These are phyloP conservation scores for Tricholoma matsutake DNA, from an alignment of 768 basidiomycete species.

Conservation along the genomic window DNA sequence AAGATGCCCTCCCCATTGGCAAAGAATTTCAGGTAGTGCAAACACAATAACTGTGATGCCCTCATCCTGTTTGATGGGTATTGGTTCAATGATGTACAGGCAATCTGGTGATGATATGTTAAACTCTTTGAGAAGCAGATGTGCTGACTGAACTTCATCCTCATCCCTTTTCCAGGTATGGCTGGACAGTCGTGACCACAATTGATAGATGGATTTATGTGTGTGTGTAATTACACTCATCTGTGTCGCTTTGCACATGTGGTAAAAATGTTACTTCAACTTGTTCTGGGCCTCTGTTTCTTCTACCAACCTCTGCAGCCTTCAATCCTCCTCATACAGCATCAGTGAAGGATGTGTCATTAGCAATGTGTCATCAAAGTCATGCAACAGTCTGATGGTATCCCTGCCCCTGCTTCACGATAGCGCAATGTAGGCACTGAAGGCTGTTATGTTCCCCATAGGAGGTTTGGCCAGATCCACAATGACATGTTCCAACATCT, in stretches of 20 bases:
- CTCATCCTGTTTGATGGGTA: background rate
- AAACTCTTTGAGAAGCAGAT: background rate
- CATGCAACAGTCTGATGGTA: slow-evolving; percentile 28
- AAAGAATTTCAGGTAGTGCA: slow-evolving; percentile 20
- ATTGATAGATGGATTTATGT: background rate
- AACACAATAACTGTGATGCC: slow-evolving; percentile 25
- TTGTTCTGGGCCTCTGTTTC: too few relatives aligned
- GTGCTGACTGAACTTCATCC: background rate
- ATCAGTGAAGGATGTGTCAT: slow-evolving; percentile 16
- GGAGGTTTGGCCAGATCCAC: slow-evolving; percentile 34
- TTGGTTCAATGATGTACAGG: background rate
- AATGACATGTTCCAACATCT: slow-evolving; percentile 31
- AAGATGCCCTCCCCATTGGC: slow-evolving; percentile 18
- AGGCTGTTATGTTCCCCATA: slow-evolving; percentile 19
- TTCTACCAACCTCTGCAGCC: slow-evolving; percentile 4
- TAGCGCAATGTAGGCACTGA: slow-evolving; percentile 32
- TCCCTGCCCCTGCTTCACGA: slow-evolving; percentile 28
- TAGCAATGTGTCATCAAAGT: slow-evolving; percentile 26
- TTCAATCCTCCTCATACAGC: slow-evolving; percentile 18
- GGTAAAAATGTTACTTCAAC: too few relatives aligned
- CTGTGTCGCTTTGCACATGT: too few relatives aligned
- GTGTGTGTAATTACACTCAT: too few relatives aligned
- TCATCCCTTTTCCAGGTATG: background rate
- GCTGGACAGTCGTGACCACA: background rate
- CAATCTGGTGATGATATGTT: background rate